phyloP scores from a whole-genome alignment of 78 protist genomes.

The Dictyostelium capitatum region DNA sequence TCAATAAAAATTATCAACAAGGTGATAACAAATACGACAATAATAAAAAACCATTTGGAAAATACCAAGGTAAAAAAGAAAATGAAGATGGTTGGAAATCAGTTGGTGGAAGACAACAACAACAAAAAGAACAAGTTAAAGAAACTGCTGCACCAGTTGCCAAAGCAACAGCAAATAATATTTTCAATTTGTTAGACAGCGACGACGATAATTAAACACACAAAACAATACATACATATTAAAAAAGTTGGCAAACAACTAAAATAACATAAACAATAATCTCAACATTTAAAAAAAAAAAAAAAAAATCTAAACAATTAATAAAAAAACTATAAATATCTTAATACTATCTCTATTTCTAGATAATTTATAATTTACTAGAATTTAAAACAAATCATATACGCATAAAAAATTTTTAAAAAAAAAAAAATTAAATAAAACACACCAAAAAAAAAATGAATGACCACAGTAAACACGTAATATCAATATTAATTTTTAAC shows the following conservation, averaged over 20 bases:
- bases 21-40: conserved; percentile 11
- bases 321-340: not conserved
- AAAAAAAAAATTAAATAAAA: too few relatives aligned
- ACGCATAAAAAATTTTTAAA: too few relatives aligned
- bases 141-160: conserved; percentile 7
- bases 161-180: not conserved
- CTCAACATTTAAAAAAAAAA: too few relatives aligned
- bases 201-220: not conserved
- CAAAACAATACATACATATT: too few relatives aligned
- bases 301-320: not conserved
- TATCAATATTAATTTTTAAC: too few relatives aligned
- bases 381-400: too few relatives aligned
- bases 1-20: not conserved
- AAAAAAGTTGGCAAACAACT: not conserved
- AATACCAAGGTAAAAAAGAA: not conserved
- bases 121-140: conserved; percentile 4
- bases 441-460: too few relatives aligned
- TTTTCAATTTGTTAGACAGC: not conserved
- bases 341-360: not conserved
- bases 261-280: too few relatives aligned
- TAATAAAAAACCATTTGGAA: conserved; percentile 13
- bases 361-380: too few relatives aligned
- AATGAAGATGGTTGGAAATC: conserved; percentile 20
- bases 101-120: not conserved
- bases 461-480: too few relatives aligned